Conservation (phyloP, 768 basidiomycete species). For the Lactarius quietus region DNA sequence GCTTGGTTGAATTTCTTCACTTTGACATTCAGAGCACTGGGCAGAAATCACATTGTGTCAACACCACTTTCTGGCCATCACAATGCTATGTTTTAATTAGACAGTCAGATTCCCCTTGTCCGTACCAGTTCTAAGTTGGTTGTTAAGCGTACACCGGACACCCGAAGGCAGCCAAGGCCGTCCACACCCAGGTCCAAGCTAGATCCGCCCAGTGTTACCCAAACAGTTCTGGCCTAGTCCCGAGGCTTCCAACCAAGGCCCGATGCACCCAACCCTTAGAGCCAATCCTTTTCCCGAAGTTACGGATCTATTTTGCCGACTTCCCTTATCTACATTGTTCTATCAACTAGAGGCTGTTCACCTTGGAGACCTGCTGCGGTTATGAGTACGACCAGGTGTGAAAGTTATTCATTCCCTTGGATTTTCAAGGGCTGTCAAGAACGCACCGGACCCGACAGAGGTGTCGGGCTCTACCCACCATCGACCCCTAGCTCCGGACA, state of each 20-base stretch:
- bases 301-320: conserved; percentile 79
- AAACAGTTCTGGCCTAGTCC: conserved; percentile 68
- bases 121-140: conserved; percentile 73
- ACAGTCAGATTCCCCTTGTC: conserved; percentile 82
- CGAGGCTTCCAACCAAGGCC: conserved; percentile 70
- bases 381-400: conserved; percentile 73
- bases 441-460: conserved; percentile 69
- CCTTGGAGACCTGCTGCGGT: conserved; percentile 79
- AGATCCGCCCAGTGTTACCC: conserved; percentile 46
- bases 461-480: conserved; percentile 69
- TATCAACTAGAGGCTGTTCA: conserved; percentile 79
- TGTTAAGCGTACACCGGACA: conserved; percentile 62
- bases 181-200: conserved; percentile 41
- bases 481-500: conserved; percentile 71
- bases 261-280: conserved; percentile 77
- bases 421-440: conserved; percentile 79
- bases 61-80: conserved; percentile 72
- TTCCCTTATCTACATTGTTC: conserved; percentile 80
- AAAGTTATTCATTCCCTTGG: conserved; percentile 69
- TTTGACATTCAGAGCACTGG: conserved; percentile 81
- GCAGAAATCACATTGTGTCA: conserved; percentile 81
- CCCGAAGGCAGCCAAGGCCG: conserved; percentile 53
- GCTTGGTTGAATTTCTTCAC: conserved; percentile 79
- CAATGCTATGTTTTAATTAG: conserved; percentile 84
- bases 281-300: conserved; percentile 78